A percentile compares a stretch with the other conserved stretches of the same genome.
Evolutionary conservation across 306 rosid species (phyloP).

Genomic region (Senna tora): DNA sequence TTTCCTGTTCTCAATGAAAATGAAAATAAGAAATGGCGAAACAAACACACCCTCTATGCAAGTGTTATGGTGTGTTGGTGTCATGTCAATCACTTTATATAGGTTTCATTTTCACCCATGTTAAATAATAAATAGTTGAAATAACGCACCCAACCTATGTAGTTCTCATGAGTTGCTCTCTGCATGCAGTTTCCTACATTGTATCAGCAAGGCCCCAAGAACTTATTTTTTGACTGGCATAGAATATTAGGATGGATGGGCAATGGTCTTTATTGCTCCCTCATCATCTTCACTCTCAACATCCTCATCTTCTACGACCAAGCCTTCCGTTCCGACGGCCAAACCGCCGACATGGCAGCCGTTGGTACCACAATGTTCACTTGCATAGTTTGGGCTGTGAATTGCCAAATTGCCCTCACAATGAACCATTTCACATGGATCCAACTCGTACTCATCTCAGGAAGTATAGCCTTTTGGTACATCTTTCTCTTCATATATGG

Average conservation of each 20-base stretch:
- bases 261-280: slow-evolving; percentile 84
- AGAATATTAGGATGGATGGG: slow-evolving; percentile 97
- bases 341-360: slow-evolving; percentile 80
- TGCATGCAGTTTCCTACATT: slow-evolving; percentile 93
- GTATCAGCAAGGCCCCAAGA: slow-evolving; percentile 93
- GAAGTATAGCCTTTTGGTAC: slow-evolving; percentile 87
- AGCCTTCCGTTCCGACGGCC: slow-evolving; percentile 82
- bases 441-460: slow-evolving; percentile 88
- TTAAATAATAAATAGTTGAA: background rate
- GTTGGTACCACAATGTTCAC: slow-evolving; percentile 95
- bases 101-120: background rate
- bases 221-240: slow-evolving; percentile 91
- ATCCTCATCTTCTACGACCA: slow-evolving; percentile 78
- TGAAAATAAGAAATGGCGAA: too few relatives aligned
- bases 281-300: slow-evolving; percentile 75
- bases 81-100: too few relatives aligned
- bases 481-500: slow-evolving; percentile 81
- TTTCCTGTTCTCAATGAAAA: too few relatives aligned
- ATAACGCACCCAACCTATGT: slow-evolving; percentile 23
- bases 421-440: slow-evolving; percentile 99
- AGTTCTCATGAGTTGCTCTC: slow-evolving; percentile 12
- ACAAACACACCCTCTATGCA: too few relatives aligned
- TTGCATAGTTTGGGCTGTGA: slow-evolving; percentile 90
- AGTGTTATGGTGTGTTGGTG: too few relatives aligned
- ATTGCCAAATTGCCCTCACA: slow-evolving; percentile 92